Percentiles rank a stretch among this genome's conserved stretches.
These are phyloP conservation scores for Flaveria brownii DNA, from an alignment of 129 eudicot genomes.

Conservation along the genomic window DNA sequence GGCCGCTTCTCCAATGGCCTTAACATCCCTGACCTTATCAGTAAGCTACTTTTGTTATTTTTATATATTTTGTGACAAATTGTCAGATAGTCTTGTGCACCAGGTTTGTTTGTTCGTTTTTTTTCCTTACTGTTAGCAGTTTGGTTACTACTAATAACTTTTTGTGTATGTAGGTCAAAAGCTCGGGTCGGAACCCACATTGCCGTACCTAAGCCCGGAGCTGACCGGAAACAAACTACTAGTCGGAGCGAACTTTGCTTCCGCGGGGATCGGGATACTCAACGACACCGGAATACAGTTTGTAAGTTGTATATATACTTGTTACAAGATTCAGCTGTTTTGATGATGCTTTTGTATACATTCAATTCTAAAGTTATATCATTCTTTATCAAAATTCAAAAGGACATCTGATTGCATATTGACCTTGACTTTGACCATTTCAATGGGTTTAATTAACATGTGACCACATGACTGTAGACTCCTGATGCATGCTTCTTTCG, in stretches of 20 bases:
- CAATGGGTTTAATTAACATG: slow-evolving; percentile 7
- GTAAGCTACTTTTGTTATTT: slow-evolving; percentile 34
- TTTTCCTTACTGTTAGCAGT: background rate
- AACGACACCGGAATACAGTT: slow-evolving; percentile 75
- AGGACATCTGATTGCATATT: background rate
- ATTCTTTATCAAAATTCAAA: no score
- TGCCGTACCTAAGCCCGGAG: slow-evolving; percentile 65
- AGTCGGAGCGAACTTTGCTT: slow-evolving; percentile 75
- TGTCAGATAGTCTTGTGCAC: no score
- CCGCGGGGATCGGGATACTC: slow-evolving; percentile 78
- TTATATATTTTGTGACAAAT: background rate
- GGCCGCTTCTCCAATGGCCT: slow-evolving; percentile 80
- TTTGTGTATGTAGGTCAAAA: slow-evolving; percentile 41
- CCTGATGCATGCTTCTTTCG: slow-evolving; percentile 24
- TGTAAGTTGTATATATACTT: slow-evolving; percentile 45
- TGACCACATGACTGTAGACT: slow-evolving; percentile 21
- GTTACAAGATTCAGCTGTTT: no score
- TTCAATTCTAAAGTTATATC: no score
- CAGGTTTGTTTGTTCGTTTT: background rate
- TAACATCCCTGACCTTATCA: slow-evolving; percentile 71
- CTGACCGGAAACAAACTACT: slow-evolving; percentile 55
- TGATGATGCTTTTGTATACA: no score
- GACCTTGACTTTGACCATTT: slow-evolving; percentile 20
- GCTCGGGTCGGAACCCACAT: slow-evolving; percentile 58
- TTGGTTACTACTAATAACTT: background rate